Evolutionary conservation across 2,329 filamentous ascomycete species (phyloP).

Genomic region (Microdochium bolleyi): DNA sequence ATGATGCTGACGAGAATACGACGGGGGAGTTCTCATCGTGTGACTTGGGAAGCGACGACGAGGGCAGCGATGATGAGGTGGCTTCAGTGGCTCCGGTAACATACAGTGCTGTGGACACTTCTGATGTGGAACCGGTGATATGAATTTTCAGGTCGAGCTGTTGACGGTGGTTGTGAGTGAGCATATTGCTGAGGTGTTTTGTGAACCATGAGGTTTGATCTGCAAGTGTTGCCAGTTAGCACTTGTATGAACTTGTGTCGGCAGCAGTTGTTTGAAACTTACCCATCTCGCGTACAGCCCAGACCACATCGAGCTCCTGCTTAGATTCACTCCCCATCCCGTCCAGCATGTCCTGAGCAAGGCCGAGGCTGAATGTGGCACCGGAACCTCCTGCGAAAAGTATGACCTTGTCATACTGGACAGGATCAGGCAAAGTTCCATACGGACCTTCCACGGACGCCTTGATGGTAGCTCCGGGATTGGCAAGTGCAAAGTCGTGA

Average conservation of each 20-base stretch:
- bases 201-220: conserved; percentile 28
- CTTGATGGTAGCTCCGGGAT: conserved; percentile 39
- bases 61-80: no score
- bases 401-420: conserved; percentile 46
- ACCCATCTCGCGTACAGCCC: conserved; percentile 39
- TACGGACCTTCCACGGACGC: conserved; percentile 53
- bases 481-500: conserved; percentile 38
- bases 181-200: conserved; percentile 28
- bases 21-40: no score
- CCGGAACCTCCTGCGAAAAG: conserved; percentile 54
- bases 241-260: no score
- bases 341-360: conserved; percentile 35
- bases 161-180: conserved; percentile 26
- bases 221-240: conserved; percentile 9
- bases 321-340: conserved; percentile 27
- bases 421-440: conserved; percentile 43
- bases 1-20: conserved; percentile 2
- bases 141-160: conserved; percentile 29
- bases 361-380: conserved; percentile 48
- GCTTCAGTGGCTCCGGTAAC: no score
- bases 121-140: conserved; percentile 18
- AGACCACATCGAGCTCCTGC: conserved; percentile 37
- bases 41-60: no score
- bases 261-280: conserved; percentile 7
- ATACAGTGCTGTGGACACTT: neutral